Evolutionary conservation across 2,329 filamentous ascomycete genomes (phyloP).

Genomic region (Sarocladium kiliense): DNA sequence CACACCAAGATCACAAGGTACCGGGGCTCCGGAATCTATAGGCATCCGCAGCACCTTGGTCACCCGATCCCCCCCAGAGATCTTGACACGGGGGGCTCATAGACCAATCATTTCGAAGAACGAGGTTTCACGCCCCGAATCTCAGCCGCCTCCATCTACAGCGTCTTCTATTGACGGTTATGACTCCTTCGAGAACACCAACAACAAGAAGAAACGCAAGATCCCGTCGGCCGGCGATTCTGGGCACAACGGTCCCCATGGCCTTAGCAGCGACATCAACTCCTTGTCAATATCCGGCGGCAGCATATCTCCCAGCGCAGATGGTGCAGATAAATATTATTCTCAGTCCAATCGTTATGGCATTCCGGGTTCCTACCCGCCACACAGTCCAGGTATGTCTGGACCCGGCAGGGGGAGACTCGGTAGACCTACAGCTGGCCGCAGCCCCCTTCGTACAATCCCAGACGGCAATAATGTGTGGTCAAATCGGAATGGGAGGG

Average conservation of each 20-base stretch:
- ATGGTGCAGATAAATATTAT: slow-evolving; percentile 25
- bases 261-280: slow-evolving; percentile 35
- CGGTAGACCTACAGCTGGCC: slow-evolving; percentile 58
- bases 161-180: slow-evolving; percentile 78
- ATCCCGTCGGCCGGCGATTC: slow-evolving; percentile 83
- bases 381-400: slow-evolving; percentile 59
- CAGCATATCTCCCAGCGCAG: slow-evolving; percentile 16
- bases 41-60: slow-evolving; percentile 32
- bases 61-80: slow-evolving; percentile 42
- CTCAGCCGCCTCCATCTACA: slow-evolving; percentile 60
- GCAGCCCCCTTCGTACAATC: slow-evolving; percentile 57
- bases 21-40: slow-evolving; percentile 41
- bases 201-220: slow-evolving; percentile 99
- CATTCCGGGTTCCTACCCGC: slow-evolving; percentile 45
- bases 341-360: slow-evolving; percentile 20
- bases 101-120: slow-evolving; percentile 32
- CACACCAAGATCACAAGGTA: slow-evolving; percentile 25
- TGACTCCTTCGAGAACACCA: slow-evolving; percentile 96
- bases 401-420: slow-evolving; percentile 81
- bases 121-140: slow-evolving; percentile 41
- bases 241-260: slow-evolving; percentile 38
- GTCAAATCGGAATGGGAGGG: slow-evolving; percentile 22
- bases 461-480: slow-evolving; percentile 54
- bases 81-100: slow-evolving; percentile 35
- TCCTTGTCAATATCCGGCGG: slow-evolving; percentile 20